These are phyloP conservation scores for Artemisia annua DNA, from an alignment of 129 eudicot species.

Conservation along the genomic window DNA sequence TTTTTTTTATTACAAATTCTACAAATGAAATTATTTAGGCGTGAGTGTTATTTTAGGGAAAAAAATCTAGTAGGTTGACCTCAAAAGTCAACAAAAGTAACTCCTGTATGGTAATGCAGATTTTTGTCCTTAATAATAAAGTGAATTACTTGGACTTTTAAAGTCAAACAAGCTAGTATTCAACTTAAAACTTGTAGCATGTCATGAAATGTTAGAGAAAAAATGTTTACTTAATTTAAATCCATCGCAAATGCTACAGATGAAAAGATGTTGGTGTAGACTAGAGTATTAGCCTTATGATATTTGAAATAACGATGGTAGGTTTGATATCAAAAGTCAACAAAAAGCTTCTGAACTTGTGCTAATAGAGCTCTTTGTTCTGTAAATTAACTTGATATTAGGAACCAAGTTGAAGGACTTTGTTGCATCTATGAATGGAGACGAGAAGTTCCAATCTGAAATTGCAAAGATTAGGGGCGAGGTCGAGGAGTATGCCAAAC, in stretches of 20 bases:
- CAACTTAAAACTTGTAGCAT: no score
- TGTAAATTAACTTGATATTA: slow-evolving; percentile 28
- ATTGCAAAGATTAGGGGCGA: slow-evolving; percentile 51
- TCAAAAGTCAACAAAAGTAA: slow-evolving; percentile 21
- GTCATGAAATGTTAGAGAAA: no score
- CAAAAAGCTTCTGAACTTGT: slow-evolving; percentile 6
- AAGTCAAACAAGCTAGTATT: not conserved
- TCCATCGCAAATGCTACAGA: slow-evolving; percentile 3
- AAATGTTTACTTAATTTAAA: no score
- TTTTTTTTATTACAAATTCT: no score
- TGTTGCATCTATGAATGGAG: slow-evolving; percentile 64
- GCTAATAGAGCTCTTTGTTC: slow-evolving; percentile 18
- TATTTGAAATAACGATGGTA: not conserved
- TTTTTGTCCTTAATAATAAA: not conserved
- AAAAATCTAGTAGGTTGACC: not conserved
- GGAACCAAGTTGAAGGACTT: slow-evolving; percentile 95
- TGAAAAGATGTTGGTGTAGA: not conserved
- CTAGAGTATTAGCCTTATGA: not conserved
- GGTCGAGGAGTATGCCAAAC: slow-evolving; percentile 91
- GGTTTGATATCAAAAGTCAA: slow-evolving; percentile 2
- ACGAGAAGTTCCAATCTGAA: slow-evolving; percentile 46
- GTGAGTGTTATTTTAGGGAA: no score
- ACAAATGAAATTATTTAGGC: not conserved
- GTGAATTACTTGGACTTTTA: not conserved
- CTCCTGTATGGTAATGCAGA: not conserved